phyloP scores from a whole-genome alignment of 2,329 filamentous ascomycete genomes.

The Ophiostoma ips region DNA sequence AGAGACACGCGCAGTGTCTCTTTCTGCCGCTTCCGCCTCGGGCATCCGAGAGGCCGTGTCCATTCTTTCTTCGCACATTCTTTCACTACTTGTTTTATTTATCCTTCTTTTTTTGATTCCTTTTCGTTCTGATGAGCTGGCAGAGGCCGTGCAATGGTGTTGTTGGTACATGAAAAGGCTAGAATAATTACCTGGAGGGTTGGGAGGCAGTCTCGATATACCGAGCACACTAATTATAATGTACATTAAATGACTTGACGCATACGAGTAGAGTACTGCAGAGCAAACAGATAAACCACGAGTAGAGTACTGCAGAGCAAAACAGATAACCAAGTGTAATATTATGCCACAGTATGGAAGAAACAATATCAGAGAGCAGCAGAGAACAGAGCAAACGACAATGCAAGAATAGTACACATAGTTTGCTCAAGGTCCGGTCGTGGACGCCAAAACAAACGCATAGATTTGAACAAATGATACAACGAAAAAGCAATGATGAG shows the following conservation, averaged over 20 bases:
- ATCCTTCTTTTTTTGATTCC: no score
- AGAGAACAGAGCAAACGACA: slow-evolving; percentile 14
- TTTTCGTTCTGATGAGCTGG: no score
- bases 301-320: no score
- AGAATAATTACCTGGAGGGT: neutral
- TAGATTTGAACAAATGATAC: slow-evolving; percentile 8
- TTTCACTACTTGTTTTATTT: no score
- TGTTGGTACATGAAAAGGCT: neutral
- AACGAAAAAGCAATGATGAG: neutral
- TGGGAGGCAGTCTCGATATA: neutral
- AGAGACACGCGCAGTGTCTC: no score
- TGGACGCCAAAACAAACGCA: slow-evolving; percentile 5
- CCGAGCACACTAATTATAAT: neutral
- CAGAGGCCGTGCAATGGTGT: no score
- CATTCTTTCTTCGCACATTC: neutral
- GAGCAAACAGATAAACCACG: no score
- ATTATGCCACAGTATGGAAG: no score
- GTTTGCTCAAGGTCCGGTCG: slow-evolving; percentile 14
- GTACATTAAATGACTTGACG: neutral
- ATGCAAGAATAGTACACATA: slow-evolving; percentile 40
- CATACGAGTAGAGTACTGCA: no score
- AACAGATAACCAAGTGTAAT: no score
- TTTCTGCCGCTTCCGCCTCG: no score
- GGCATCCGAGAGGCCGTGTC: neutral
- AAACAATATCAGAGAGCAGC: slow-evolving; percentile 4